Percentiles rank a stretch among this genome's conserved stretches.
Conservation (phyloP, 1,139 yeast genomes). For the Saccharomyces hybrid region DNA sequence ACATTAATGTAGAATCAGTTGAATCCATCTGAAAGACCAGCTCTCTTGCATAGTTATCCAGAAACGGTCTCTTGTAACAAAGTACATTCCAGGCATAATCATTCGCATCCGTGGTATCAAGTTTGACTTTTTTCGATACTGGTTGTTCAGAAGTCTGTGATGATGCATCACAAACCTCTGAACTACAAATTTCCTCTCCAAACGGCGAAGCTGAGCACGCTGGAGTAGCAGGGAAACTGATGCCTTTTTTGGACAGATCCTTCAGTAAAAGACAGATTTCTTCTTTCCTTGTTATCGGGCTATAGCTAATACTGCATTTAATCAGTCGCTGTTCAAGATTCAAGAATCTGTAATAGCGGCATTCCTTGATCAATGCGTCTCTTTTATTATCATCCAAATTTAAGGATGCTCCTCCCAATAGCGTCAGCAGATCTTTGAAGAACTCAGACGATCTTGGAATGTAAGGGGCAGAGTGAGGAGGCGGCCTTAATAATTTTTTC, state of each 20-base stretch:
- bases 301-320: slow-evolving; percentile 42
- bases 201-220: background rate
- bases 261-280: slow-evolving; percentile 51
- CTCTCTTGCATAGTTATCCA: slow-evolving; percentile 45
- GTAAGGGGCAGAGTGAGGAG: slow-evolving; percentile 57
- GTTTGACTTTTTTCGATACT: slow-evolving; percentile 7
- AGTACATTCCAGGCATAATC: slow-evolving; percentile 19
- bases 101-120: slow-evolving; percentile 2
- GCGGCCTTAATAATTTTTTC: slow-evolving; percentile 60
- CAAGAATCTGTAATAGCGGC: slow-evolving; percentile 66
- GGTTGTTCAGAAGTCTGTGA: slow-evolving; percentile 4
- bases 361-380: slow-evolving; percentile 51
- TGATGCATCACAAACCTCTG: slow-evolving; percentile 1
- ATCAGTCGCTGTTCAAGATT: slow-evolving; percentile 67
- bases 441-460: slow-evolving; percentile 49
- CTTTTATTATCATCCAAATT: slow-evolving; percentile 48
- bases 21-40: slow-evolving; percentile 50
- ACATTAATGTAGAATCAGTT: slow-evolving; percentile 20
- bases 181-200: background rate
- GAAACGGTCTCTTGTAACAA: slow-evolving; percentile 51
- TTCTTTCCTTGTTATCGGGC: slow-evolving; percentile 44
- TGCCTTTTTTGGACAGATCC: slow-evolving; percentile 43
- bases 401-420: slow-evolving; percentile 52
- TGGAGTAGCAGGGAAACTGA: slow-evolving; percentile 17
- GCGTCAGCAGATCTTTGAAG: slow-evolving; percentile 52